Evolutionary conservation across 2,329 filamentous ascomycete genomes (phyloP), one percentile per base, ranked within the genome.

Genomic region (Sporothrix globosa): DNA sequence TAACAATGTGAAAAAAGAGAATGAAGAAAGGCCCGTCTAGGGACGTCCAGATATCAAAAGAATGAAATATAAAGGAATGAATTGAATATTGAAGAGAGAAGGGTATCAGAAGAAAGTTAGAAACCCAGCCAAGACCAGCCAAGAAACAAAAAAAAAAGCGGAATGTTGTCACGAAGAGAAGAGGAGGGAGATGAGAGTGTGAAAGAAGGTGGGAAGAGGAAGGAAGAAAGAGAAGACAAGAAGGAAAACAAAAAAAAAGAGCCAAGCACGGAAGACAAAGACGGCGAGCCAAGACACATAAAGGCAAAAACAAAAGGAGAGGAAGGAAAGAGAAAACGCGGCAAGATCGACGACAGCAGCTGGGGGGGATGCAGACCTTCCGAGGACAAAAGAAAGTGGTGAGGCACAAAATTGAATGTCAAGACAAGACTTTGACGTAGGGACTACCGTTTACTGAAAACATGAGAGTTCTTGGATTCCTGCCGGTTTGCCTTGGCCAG

Each of bases 181-280:
- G 48, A 30, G 30, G 24, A 69, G 56, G 44, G 56, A 53, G 50
- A 60, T 2, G n/a, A 53, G 53, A 34, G 56, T 7, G 39, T 39
- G 9, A 4, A 34, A 13, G 14, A 52, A 48, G 52, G 21, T 13
- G 67, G 34, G 9, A 48, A 17, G 60, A 41, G 30, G n/a, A 48
- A 14, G n/a, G 39, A 30, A 48, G 6, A 27, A 50, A 19, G 50
- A 67, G n/a, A 34, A 44, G 11, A 34, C 11, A 30, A 67, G n/a
- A 53, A 10, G 10, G 10, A 67, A 67, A 19, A 53, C 46, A 34
- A 34, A 17, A 58, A 44, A 61, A 44, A 48, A 48, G 41, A 50
- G 46, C 39, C 50, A 48, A 69, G 46, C 27, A 48, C n/a, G 41
- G 60, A 24, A 60, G 34, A 63, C 14, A 41, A 66, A 54, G 60